Evolutionary conservation across 2,329 filamentous ascomycete genomes (phyloP).

Genomic region (Myrmaecium sp.): DNA sequence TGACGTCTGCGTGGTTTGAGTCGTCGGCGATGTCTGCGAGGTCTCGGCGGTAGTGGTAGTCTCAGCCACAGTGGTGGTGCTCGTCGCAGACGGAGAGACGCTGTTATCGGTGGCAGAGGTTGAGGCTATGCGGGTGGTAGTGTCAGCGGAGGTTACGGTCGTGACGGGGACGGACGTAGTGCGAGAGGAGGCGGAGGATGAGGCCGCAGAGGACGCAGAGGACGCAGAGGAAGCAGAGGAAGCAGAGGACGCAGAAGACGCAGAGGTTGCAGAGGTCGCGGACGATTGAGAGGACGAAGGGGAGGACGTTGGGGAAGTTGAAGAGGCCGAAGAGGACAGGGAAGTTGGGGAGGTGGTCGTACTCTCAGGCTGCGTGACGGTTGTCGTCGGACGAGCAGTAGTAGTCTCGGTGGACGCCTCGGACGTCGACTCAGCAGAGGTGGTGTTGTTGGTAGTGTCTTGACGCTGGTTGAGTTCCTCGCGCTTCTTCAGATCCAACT

Average conservation of each 20-base stretch:
- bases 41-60: slow-evolving; percentile 10
- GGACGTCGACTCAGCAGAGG: slow-evolving; percentile 3
- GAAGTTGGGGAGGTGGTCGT: slow-evolving; percentile 2
- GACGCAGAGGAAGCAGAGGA: slow-evolving; percentile 3
- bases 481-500: slow-evolving; percentile 24
- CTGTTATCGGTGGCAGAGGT: no score
- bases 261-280: slow-evolving; percentile 2
- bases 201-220: slow-evolving; percentile 2
- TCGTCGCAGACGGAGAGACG: no score
- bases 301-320: background rate
- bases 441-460: slow-evolving; percentile 12
- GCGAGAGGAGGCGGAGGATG: slow-evolving; percentile 4
- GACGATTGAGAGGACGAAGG: background rate
- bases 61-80: slow-evolving; percentile 8
- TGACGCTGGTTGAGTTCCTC: no score
- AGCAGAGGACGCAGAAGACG: slow-evolving; percentile 4
- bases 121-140: no score
- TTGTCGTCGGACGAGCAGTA: no score
- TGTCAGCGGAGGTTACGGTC: no score
- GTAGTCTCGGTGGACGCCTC: slow-evolving; percentile 4
- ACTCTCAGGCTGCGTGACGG: no score
- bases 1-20: slow-evolving; percentile 2
- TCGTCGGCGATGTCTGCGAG: slow-evolving; percentile 2
- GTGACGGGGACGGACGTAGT: no score
- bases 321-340: slow-evolving; percentile 4